Base-by-base conservation (phyloP, 2,329 filamentous ascomycete species). In the Penicillium nordicum region DNA sequence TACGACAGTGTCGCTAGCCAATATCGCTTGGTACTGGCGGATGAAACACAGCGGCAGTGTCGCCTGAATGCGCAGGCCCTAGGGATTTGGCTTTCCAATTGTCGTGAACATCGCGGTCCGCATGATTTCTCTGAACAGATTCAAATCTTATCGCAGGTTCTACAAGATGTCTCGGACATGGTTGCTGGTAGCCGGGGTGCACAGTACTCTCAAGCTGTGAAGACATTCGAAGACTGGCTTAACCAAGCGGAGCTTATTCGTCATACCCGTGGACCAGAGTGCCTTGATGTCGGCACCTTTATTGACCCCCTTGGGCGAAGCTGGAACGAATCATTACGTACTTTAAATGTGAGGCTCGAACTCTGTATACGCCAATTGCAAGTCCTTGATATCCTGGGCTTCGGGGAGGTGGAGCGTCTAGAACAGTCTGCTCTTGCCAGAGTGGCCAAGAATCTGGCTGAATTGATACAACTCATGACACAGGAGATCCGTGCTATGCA, bases 221-320 rank as follows among this genome's bases (percentile, higher is more conserved):
- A 62, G 23, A 57, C 57, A 6, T 77, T 77, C 58, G 73, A 76
- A 50, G 52, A 65, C 30, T 77, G 75, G 75, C 66, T 75, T 30
- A 50, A 66, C 6, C 62, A 63, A 27, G 69, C 67, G 14, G 63
- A 67, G 18, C 36, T 62, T 16, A 69, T 76, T 25, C 66, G 62
- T n/a, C 43, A 55, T 10, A 49, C 55, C 14, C 58, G 61, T 9
- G 57, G 47, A 16, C 50, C 49, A 1, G 45, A 50, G 4, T 25
- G 37, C n/a, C 16, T 57, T 5, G 60, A 61, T 27, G 56, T 57
- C 5, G 53, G 50, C 18, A 53, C 63, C 16, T 76, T 76, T 44
- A 69, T 77, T 51, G 66, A 75, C 23, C 68, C 73, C 4, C 60
- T 77, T 9, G 62, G 65, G 23, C 63, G 53, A 10, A 42, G 50